A percentile compares a stretch with the other conserved stretches of the same genome.
These are phyloP conservation scores for Gossypium davidsonii DNA, from an alignment of 441 rosid species.

Conservation along the genomic window DNA sequence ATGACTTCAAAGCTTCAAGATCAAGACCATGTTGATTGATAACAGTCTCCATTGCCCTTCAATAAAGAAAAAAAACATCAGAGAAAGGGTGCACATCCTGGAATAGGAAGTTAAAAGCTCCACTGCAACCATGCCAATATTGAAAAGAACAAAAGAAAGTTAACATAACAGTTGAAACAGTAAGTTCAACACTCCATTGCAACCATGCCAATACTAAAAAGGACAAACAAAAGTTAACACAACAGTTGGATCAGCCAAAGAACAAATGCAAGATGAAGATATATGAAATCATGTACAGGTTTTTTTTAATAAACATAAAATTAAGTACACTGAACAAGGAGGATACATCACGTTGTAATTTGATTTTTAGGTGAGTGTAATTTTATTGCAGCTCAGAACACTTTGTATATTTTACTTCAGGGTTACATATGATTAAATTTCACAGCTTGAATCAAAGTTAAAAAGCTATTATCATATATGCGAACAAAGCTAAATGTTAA, in stretches of 20 bases:
- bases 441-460: background rate
- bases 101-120: background rate
- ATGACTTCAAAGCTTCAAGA: slow-evolving; percentile 78
- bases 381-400: background rate
- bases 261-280: background rate
- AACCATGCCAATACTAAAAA: background rate
- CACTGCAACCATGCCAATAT: background rate
- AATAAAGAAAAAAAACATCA: slow-evolving; percentile 25
- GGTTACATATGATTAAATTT: background rate
- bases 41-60: slow-evolving; percentile 99
- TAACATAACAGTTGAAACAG: background rate
- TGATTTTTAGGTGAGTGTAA: background rate
- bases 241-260: slow-evolving; percentile 1
- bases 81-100: background rate
- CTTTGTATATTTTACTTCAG: background rate
- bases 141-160: background rate
- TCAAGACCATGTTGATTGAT: slow-evolving; percentile 89
- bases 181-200: background rate
- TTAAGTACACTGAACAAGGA: background rate
- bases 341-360: background rate
- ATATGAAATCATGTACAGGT: background rate
- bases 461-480: background rate
- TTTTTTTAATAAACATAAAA: background rate
- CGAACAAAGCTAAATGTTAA: background rate
- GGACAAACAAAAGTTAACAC: background rate